Evolutionary conservation across 306 rosid genomes (phyloP).

Genomic region (Astragalus glycyphyllos): DNA sequence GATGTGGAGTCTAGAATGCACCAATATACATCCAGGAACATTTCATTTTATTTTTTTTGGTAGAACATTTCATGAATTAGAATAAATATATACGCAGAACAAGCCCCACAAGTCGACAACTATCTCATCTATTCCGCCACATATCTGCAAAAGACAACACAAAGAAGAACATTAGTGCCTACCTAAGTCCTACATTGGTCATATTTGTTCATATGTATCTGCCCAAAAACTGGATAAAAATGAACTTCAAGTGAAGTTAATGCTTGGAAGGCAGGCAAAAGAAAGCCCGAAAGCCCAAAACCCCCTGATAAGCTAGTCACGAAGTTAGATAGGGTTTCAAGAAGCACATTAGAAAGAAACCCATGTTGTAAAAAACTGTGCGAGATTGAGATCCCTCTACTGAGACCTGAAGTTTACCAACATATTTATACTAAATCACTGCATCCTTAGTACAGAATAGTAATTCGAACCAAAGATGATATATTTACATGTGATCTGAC

Average conservation of each 20-base stretch:
- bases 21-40: too few relatives aligned
- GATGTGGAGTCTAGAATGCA: too few relatives aligned
- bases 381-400: not conserved
- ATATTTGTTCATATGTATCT: too few relatives aligned
- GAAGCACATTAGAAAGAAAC: not conserved
- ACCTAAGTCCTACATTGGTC: too few relatives aligned
- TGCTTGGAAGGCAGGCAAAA: not conserved
- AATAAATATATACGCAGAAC: slow-evolving; percentile 87
- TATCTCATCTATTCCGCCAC: slow-evolving; percentile 89
- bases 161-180: too few relatives aligned
- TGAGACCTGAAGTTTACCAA: not conserved
- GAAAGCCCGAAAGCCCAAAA: not conserved
- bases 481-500: not conserved
- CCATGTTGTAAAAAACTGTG: not conserved
- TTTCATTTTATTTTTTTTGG: too few relatives aligned
- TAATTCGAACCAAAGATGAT: slow-evolving; percentile 1
- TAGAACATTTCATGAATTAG: slow-evolving; percentile 94
- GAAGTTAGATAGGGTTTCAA: not conserved
- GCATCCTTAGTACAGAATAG: not conserved
- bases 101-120: too few relatives aligned
- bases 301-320: too few relatives aligned
- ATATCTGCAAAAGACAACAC: slow-evolving; percentile 58
- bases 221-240: not conserved
- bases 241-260: not conserved
- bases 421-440: not conserved